A percentile compares a stretch with the other conserved stretches of the same genome.
These are phyloP conservation scores for Coccinonectria pachysandricola DNA, from an alignment of 2,329 filamentous ascomycete genomes.

Conservation along the genomic window DNA sequence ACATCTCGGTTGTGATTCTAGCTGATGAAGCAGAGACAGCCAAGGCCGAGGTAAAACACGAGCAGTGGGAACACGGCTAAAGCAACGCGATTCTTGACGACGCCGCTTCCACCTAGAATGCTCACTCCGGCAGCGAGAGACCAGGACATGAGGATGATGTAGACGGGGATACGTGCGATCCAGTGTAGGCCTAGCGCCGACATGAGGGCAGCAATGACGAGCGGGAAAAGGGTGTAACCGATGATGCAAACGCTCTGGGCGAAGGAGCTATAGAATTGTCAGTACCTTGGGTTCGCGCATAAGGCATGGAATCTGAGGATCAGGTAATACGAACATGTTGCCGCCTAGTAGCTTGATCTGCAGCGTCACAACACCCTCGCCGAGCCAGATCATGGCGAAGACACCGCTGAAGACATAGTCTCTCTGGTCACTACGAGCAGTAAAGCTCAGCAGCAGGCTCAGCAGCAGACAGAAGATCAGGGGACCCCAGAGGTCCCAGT, in stretches of 20 bases:
- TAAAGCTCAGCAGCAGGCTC: slow-evolving; percentile 77
- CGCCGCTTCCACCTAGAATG: slow-evolving; percentile 88
- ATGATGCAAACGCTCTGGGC: slow-evolving; percentile 97
- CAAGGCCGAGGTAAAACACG: slow-evolving; percentile 87
- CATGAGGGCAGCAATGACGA: slow-evolving; percentile 84
- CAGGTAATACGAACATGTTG: slow-evolving; percentile 74
- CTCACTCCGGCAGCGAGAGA: slow-evolving; percentile 91
- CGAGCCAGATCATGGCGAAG: slow-evolving; percentile 94
- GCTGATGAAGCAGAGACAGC: slow-evolving; percentile 95
- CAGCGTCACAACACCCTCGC: slow-evolving; percentile 90
- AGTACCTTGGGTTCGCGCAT: slow-evolving; percentile 6
- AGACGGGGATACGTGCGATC: slow-evolving; percentile 81
- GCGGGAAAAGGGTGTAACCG: slow-evolving; percentile 92
- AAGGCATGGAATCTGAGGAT: too few relatives aligned
- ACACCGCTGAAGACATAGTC: slow-evolving; percentile 90
- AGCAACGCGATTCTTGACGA: slow-evolving; percentile 87
- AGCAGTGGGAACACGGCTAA: slow-evolving; percentile 92
- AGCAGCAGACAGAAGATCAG: slow-evolving; percentile 87
- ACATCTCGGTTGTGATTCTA: slow-evolving; percentile 33
- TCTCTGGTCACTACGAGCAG: slow-evolving; percentile 68
- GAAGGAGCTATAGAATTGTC: slow-evolving; percentile 60
- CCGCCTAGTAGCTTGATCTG: slow-evolving; percentile 95
- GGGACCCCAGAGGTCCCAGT: slow-evolving; percentile 98
- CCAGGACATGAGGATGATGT: slow-evolving; percentile 81
- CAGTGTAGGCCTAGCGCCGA: slow-evolving; percentile 72